A percentile compares a stretch with the other conserved stretches of the same genome.
Conservation (phyloP, 75 land plant species). For the Sequoiadendron giganteum region DNA sequence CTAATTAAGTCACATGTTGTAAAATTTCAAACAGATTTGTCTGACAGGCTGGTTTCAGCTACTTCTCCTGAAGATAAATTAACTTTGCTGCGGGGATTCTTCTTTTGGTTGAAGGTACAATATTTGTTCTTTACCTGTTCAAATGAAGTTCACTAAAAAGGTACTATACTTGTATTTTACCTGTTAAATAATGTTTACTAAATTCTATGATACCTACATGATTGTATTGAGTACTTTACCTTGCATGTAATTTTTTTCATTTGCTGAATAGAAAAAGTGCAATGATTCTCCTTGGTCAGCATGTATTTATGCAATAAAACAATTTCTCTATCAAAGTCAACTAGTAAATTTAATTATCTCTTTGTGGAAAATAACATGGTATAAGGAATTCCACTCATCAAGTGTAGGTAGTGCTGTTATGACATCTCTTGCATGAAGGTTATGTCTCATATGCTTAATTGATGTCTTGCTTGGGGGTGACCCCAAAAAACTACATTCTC, state of each 20-base stretch:
- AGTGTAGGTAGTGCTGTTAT: background rate
- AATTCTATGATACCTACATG: background rate
- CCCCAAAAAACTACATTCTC: too few species aligned
- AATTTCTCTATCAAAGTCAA: background rate
- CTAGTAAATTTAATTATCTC: background rate
- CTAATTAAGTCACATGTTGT: background rate
- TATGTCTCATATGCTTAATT: too few species aligned
- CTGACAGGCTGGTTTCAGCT: constrained; percentile 16
- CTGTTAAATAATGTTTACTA: background rate
- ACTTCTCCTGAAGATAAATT: constrained; percentile 29
- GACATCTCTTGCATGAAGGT: background rate
- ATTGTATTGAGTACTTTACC: background rate
- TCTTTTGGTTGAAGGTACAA: constrained; percentile 44
- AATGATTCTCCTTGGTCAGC: background rate
- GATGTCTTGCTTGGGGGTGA: too few species aligned
- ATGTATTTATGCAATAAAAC: background rate
- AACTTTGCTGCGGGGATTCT: constrained; percentile 38
- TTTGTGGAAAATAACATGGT: background rate
- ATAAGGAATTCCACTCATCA: background rate
- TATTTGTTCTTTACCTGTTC: background rate
- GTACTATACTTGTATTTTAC: constrained; percentile 9
- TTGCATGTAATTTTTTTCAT: background rate
- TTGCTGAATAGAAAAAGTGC: background rate
- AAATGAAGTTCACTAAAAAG: background rate
- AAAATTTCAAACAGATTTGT: constrained; percentile 31